A percentile compares a stretch with the other conserved stretches of the same genome.
These are phyloP conservation scores for Geotrichum europaeum DNA, from an alignment of 1,139 yeast genomes.

Conservation along the genomic window DNA sequence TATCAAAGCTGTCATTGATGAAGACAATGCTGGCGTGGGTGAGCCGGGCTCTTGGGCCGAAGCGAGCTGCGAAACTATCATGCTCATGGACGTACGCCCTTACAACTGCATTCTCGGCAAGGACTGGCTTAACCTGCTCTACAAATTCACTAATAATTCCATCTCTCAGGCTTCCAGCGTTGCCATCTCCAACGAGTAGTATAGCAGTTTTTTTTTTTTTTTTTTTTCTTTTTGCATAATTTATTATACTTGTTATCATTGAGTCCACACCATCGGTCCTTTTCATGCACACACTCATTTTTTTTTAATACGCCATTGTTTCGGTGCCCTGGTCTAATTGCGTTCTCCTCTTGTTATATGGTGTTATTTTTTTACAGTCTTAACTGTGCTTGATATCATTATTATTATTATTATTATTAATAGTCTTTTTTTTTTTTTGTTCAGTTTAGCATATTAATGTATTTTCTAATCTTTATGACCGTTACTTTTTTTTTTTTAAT, in stretches of 20 bases:
- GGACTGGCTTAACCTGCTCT: conserved; percentile 13
- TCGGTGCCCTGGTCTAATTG: neutral
- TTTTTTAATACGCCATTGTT: neutral
- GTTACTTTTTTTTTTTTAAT: neutral
- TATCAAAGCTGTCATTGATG: neutral
- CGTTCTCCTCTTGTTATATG: too few species aligned
- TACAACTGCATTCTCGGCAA: conserved; percentile 14
- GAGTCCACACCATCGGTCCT: neutral
- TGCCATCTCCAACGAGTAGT: neutral
- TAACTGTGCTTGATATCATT: neutral
- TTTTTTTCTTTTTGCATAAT: neutral
- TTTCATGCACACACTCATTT: too few species aligned
- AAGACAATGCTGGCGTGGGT: neutral
- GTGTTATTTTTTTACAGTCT: neutral
- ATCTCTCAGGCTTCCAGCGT: neutral
- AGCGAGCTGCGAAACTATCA: neutral
- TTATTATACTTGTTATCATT: neutral
- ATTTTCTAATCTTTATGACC: neutral
- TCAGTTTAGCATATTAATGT: neutral
- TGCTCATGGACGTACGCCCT: conserved; percentile 12
- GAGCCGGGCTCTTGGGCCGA: neutral
- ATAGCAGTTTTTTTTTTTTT: neutral
- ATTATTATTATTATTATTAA: too few species aligned
- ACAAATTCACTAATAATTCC: neutral
- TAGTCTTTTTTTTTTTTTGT: neutral